phyloP scores from a whole-genome alignment of 1,139 yeast genomes.

The Suhomyces coccinellae region DNA sequence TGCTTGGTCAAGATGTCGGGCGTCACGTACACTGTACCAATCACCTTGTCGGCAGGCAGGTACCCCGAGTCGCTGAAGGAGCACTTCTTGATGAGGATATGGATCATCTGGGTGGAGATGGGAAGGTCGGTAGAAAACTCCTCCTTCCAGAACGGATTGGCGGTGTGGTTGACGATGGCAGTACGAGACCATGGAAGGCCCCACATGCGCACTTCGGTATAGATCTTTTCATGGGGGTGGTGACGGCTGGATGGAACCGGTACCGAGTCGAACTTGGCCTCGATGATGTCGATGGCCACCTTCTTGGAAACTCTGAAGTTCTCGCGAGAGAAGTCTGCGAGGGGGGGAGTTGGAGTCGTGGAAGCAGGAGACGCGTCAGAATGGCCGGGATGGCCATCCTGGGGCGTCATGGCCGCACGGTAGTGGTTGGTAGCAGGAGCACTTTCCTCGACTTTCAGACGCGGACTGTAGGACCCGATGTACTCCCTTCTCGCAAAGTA shows the following conservation, averaged over 20 bases:
- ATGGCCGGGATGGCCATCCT: no score
- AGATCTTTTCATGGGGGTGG: conserved; percentile 37
- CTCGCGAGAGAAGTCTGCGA: conserved; percentile 32
- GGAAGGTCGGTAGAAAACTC: conserved; percentile 58
- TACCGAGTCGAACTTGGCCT: conserved; percentile 54
- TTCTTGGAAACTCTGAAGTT: conserved; percentile 56
- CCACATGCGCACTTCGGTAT: conserved; percentile 68
- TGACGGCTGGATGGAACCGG: conserved; percentile 1
- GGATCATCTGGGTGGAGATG: conserved; percentile 53
- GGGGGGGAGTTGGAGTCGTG: neutral
- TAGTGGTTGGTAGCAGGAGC: neutral
- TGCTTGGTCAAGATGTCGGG: conserved; percentile 53
- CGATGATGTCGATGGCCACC: conserved; percentile 61
- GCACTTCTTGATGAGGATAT: conserved; percentile 50
- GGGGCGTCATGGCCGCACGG: neutral
- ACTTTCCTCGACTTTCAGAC: conserved; percentile 6
- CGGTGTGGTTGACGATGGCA: conserved; percentile 51
- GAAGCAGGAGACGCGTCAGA: no score
- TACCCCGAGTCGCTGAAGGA: conserved; percentile 23
- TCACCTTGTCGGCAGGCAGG: conserved; percentile 33
- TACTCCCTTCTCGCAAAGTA: conserved; percentile 67
- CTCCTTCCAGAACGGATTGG: conserved; percentile 74
- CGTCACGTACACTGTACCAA: conserved; percentile 58
- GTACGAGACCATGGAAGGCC: conserved; percentile 70
- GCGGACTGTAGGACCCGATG: conserved; percentile 36